These are phyloP conservation scores for Rhododendron molle DNA, from an alignment of 148 eudicot species.

Conservation along the genomic window DNA sequence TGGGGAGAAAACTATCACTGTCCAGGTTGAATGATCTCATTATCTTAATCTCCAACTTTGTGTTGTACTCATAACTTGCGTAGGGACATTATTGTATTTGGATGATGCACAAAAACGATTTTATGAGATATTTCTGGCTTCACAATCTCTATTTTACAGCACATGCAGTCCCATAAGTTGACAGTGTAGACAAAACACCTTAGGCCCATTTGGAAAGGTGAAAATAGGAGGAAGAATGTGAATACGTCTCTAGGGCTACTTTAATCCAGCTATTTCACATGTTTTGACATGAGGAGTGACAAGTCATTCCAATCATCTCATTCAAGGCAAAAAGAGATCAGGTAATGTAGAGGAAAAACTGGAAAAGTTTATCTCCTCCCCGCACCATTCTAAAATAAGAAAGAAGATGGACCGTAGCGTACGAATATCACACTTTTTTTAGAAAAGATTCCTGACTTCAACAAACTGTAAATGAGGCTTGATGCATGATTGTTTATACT, in stretches of 20 bases:
- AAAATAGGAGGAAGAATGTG: not conserved
- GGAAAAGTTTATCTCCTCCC: not conserved
- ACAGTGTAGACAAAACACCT: not conserved
- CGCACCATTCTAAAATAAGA: not conserved
- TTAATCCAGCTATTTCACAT: not conserved
- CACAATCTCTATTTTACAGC: not conserved
- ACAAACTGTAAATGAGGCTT: not conserved
- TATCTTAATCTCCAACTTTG: not conserved
- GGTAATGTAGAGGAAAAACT: not conserved
- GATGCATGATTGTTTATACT: not conserved
- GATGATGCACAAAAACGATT: not conserved
- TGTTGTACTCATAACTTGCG: not conserved
- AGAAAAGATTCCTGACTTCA: not conserved
- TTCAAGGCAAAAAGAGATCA: not conserved
- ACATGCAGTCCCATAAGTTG: not conserved
- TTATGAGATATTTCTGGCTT: not conserved
- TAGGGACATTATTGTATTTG: not conserved
- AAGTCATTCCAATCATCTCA: not conserved
- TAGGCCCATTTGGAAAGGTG: not conserved
- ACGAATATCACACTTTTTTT: not conserved
- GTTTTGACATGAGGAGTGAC: not conserved
- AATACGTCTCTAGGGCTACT: not conserved
- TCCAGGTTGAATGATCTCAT: not conserved
- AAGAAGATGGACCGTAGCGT: not conserved
- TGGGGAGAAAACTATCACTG: not conserved